These are phyloP conservation scores for Aspergillus latus DNA, from an alignment of 2,329 filamentous ascomycete species.

Conservation along the genomic window DNA sequence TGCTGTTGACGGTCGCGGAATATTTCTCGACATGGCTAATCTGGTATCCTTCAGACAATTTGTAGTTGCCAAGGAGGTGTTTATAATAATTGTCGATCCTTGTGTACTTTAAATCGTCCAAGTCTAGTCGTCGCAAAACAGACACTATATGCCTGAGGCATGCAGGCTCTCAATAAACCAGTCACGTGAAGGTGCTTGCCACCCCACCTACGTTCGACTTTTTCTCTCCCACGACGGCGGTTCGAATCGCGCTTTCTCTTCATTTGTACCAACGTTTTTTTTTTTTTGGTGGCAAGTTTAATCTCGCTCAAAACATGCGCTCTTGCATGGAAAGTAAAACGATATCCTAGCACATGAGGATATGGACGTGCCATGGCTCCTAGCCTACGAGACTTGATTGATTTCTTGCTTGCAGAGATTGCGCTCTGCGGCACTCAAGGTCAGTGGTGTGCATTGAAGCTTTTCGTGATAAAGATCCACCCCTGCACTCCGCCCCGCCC, in stretches of 20 bases:
- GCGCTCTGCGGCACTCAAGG: slow-evolving; percentile 59
- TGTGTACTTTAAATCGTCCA: not conserved
- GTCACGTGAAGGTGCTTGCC: slow-evolving; percentile 6
- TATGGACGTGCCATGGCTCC: slow-evolving; percentile 43
- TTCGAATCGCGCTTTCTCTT: slow-evolving; percentile 33
- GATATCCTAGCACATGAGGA: slow-evolving; percentile 4
- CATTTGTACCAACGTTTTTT: slow-evolving; percentile 14
- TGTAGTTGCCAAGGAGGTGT: no score
- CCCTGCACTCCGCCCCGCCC: slow-evolving; percentile 14
- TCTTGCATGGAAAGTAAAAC: slow-evolving; percentile 2
- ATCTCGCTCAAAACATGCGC: not conserved
- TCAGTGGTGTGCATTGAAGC: slow-evolving; percentile 17
- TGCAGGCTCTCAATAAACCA: not conserved
- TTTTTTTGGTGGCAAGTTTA: not conserved
- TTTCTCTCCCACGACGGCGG: slow-evolving; percentile 23
- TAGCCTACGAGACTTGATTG: slow-evolving; percentile 57
- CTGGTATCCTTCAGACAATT: no score
- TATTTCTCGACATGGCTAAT: no score
- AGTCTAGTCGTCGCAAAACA: no score
- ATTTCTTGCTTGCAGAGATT: slow-evolving; percentile 59
- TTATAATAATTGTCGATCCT: no score
- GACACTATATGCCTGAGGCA: slow-evolving; percentile 3
- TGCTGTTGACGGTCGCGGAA: no score
- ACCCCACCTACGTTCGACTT: slow-evolving; percentile 4
- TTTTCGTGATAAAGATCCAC: slow-evolving; percentile 15